Percentiles rank a stretch among this genome's conserved stretches.
Evolutionary conservation across 176 grass and related monocot species (phyloP).

Genomic region (Aegilops longissima): DNA sequence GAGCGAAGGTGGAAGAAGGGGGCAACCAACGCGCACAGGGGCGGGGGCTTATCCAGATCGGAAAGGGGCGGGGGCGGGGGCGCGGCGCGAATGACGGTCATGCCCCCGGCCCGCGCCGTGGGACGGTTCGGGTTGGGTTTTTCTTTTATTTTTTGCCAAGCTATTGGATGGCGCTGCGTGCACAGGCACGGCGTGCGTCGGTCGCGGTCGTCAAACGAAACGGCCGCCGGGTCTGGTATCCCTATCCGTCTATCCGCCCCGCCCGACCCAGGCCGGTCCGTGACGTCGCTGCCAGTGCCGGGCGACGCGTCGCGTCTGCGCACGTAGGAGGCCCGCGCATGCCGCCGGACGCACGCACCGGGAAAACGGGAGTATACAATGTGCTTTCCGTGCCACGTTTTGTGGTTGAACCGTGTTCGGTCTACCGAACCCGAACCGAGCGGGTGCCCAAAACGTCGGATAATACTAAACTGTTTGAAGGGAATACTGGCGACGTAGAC

Average conservation of each 20-base stretch:
- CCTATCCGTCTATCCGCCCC: not conserved
- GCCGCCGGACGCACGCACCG: not conserved
- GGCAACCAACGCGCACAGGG: not conserved
- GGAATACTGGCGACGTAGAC: not conserved
- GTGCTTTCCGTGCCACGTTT: not conserved
- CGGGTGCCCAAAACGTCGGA: not conserved
- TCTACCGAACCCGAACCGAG: not conserved
- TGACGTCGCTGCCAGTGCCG: not conserved
- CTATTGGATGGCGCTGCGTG: not conserved
- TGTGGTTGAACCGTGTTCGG: not conserved
- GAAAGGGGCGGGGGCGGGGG: not conserved
- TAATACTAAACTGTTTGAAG: not conserved
- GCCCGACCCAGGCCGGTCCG: not conserved
- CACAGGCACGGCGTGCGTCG: not conserved
- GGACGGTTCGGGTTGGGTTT: not conserved
- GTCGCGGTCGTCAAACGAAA: conserved; percentile 24
- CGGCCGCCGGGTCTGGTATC: not conserved
- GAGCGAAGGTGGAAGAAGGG: conserved; percentile 17
- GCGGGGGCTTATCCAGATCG: conserved; percentile 40
- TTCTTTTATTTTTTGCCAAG: too few relatives aligned
- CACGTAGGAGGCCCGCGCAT: not conserved
- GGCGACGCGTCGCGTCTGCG: conserved; percentile 8
- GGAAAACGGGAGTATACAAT: not conserved
- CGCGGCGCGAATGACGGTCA: conserved; percentile 2
- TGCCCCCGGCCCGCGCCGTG: not conserved